A percentile compares a stretch with the other conserved stretches of the same genome.
phyloP scores from a whole-genome alignment of 2,329 filamentous ascomycete species.

The Ascochyta fabae region DNA sequence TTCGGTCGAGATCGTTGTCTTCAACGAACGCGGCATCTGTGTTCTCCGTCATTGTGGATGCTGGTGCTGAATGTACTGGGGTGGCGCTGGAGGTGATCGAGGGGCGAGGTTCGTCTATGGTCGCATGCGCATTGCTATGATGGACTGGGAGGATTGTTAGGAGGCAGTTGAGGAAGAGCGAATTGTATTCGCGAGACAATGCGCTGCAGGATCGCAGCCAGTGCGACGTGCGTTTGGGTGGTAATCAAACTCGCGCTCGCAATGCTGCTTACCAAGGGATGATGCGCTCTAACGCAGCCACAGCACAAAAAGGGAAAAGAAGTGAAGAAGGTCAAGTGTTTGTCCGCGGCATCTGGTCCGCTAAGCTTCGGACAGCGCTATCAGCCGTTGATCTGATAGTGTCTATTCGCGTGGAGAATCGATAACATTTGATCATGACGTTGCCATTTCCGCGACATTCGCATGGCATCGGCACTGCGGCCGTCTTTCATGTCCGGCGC shows the following conservation, averaged over 20 bases:
- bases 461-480: slow-evolving; percentile 6
- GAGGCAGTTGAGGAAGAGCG: background rate
- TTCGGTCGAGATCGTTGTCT: slow-evolving; percentile 40
- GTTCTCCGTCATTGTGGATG: slow-evolving; percentile 27
- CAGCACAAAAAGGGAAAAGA: background rate
- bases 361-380: slow-evolving; percentile 6
- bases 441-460: slow-evolving; percentile 3
- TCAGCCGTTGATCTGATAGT: slow-evolving; percentile 1
- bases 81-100: background rate
- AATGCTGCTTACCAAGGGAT: slow-evolving; percentile 32
- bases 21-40: slow-evolving; percentile 39
- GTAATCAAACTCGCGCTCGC: slow-evolving; percentile 19
- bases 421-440: slow-evolving; percentile 13
- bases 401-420: slow-evolving; percentile 2
- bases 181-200: background rate
- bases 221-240: background rate
- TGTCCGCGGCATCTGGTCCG: slow-evolving; percentile 29
- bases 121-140: slow-evolving; percentile 27
- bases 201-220: background rate
- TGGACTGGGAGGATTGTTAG: background rate
- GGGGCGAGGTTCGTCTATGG: slow-evolving; percentile 12
- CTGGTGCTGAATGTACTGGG: background rate
- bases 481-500: slow-evolving; percentile 1
- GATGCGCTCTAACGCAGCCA: background rate
- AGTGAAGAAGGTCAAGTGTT: slow-evolving; percentile 1